Conservation (phyloP, 2,329 filamentous ascomycete genomes). For the Simplicillium aogashimaense region DNA sequence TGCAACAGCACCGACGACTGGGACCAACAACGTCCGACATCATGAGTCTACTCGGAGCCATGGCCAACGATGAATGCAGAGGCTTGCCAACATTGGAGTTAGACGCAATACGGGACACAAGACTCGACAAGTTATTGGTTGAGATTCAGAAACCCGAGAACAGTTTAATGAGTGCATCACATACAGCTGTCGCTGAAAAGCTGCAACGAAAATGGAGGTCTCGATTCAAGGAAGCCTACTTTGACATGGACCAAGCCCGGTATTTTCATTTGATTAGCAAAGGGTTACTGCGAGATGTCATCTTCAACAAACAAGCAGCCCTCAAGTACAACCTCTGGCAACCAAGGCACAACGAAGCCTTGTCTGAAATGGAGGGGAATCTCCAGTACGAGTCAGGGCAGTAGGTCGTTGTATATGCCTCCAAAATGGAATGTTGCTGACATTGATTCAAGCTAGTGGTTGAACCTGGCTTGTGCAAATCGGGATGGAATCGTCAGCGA, state of each 20-base stretch:
- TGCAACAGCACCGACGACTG: background rate
- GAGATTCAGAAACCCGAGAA: slow-evolving; percentile 25
- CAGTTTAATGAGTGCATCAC: slow-evolving; percentile 6
- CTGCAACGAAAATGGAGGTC: slow-evolving; percentile 32
- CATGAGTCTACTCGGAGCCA: background rate
- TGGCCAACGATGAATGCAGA: background rate
- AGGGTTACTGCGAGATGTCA: slow-evolving; percentile 30
- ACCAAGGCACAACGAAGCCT: slow-evolving; percentile 18
- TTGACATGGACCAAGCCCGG: slow-evolving; percentile 34
- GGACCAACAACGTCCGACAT: background rate
- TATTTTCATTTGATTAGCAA: slow-evolving; percentile 21
- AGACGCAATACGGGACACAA: slow-evolving; percentile 13
- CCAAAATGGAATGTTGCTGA: slow-evolving; percentile 9
- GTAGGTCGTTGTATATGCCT: slow-evolving; percentile 21
- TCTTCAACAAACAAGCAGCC: slow-evolving; percentile 21
- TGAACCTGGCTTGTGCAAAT: slow-evolving; percentile 44
- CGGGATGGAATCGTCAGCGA: slow-evolving; percentile 43
- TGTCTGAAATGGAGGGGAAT: slow-evolving; percentile 30
- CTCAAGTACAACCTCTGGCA: slow-evolving; percentile 25
- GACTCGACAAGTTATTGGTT: slow-evolving; percentile 23
- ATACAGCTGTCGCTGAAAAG: slow-evolving; percentile 19
- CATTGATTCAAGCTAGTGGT: slow-evolving; percentile 40
- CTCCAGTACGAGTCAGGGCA: slow-evolving; percentile 35
- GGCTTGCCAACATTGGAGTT: slow-evolving; percentile 1
- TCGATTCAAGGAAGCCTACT: slow-evolving; percentile 33